Evolutionary conservation across 2,329 filamentous ascomycete genomes (phyloP), one percentile per base, ranked within the genome.

Genomic region (Leptographium procerum): DNA sequence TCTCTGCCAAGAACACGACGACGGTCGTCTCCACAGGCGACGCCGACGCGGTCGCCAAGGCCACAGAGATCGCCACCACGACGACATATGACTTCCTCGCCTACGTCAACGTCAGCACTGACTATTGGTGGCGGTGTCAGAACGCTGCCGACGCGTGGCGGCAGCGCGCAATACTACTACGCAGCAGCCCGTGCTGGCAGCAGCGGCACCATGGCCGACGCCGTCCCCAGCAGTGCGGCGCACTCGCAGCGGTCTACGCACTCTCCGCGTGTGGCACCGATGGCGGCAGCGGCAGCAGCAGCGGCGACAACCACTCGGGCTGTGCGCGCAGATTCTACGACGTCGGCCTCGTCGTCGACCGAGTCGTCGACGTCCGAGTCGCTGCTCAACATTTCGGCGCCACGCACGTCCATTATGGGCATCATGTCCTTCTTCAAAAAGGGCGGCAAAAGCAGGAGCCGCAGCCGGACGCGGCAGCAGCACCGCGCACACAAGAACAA

Each of bases 341-440:
- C 68, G 28, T 63, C 64, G 16, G 47, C 50, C 40, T 53, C 56
- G 22, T 70, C 64, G 16, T 64, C 64, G 26, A 66, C 67, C 14
- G 22, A 50, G 43, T 68, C 71, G 29, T 71, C 68, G 11, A 70
- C 69, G 36, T 69, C 68, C 50, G 68, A 68, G 34, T 69, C 68
- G 47, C 65, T 70, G 40, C 56, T 70, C 52, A 69, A 70, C 66
- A 68, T 70, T 58, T 70, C 69, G 34, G 60, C 67, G 26, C 69
- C 66, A 58, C 66, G 65, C 57, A 59, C 58, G 7, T 61, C 63
- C 58, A 64, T 65, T 47, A 64, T 64, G 47, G 68, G 69, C 55
- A 63, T 71, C 57, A 75, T 69, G 24, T 65, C 65, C 57, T 71
- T 71, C 61, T 71, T 71, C 61, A 64, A 63, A 51, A 60, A 64